These are phyloP conservation scores for Ophiocordyceps camponoti-saundersi DNA, from an alignment of 2,329 filamentous ascomycete species.

Conservation along the genomic window DNA sequence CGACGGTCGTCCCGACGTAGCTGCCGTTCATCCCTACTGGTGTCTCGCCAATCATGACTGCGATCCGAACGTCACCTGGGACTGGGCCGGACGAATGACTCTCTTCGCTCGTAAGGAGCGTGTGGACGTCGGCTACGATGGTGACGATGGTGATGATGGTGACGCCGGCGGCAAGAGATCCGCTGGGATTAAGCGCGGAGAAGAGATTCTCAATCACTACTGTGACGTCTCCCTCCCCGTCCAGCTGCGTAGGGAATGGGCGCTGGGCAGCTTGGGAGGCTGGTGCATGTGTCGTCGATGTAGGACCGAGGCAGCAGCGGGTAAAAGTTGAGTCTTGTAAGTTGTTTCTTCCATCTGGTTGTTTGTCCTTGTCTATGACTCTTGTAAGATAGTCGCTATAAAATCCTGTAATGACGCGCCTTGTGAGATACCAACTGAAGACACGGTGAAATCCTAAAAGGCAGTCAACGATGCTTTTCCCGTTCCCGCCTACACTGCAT, in stretches of 20 bases:
- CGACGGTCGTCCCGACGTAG: conserved; percentile 75
- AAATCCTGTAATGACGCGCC: no score
- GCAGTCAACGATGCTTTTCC: no score
- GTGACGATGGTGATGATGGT: no score
- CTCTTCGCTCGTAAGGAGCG: conserved; percentile 45
- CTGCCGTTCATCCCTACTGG: conserved; percentile 89
- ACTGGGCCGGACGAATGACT: conserved; percentile 69
- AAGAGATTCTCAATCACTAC: conserved; percentile 89
- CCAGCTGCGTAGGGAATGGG: conserved; percentile 74
- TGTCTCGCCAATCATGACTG: conserved; percentile 94
- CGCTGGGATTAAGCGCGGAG: conserved; percentile 59
- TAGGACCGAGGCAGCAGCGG: conserved; percentile 42
- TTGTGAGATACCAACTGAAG: no score
- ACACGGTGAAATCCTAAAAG: no score
- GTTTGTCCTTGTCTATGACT: no score
- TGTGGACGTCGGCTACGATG: conserved; percentile 29
- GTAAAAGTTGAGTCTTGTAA: no score
- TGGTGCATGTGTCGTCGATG: conserved; percentile 79
- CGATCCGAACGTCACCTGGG: conserved; percentile 87
- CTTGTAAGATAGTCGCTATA: no score
- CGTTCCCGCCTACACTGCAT: no score
- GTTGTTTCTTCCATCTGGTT: no score
- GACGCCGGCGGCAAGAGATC: no score
- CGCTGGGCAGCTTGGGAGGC: conserved; percentile 70
- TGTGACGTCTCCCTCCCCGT: conserved; percentile 72